Evolutionary conservation across 768 basidiomycete species (phyloP), one percentile per base, ranked within the genome.

Genomic region (Tubosaeta sp.): DNA sequence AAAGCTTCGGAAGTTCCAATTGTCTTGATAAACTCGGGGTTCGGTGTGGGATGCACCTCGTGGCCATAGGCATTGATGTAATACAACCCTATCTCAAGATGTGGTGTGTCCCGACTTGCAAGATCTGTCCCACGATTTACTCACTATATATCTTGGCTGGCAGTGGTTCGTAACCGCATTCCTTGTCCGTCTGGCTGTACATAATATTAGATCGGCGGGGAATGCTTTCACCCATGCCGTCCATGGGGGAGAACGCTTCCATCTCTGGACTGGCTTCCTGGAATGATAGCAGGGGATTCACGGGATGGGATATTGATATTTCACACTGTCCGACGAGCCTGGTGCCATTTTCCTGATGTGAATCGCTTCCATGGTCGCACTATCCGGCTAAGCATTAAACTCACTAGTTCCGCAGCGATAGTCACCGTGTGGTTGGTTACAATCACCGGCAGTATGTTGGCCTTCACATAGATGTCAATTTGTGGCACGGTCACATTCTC

Each of bases 401-500:
- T 62, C 27, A 83, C 88, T 62, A 95, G 76, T 69, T 95, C 87
- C 22, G 87, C 92, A 35, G 93, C 91, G 56, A 98, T 93, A 13
- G 94, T 97, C n/a, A 93, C 91, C 0, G 89, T 93, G 66, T 92
- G 91, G 68, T 92, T 95, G 12, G 95, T 98, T 37, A 95, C 83
- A 57, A 98, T 88, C 4, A 86, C 91, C 0, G 95, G 95, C 2
- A 95, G 73, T 52, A 98, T 95, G 54, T 85, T 81, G 11, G 90
- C 86, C 79, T 77, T 68, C 37, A 56, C 51, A 43, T 64, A 50
- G 38, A 35, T 44, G 52, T 58, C 57, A 59, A 53, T 22, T 48
- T 19, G 43, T 47, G 47, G 43, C 51, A 46, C 45, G 54, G 39
- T 41, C 37, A 48, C 56, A 34, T 58, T 54, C 54, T 34, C 48